Evolutionary conservation across 2,329 filamentous ascomycete species (phyloP).

Genomic region (Fusarium cyanostomum): DNA sequence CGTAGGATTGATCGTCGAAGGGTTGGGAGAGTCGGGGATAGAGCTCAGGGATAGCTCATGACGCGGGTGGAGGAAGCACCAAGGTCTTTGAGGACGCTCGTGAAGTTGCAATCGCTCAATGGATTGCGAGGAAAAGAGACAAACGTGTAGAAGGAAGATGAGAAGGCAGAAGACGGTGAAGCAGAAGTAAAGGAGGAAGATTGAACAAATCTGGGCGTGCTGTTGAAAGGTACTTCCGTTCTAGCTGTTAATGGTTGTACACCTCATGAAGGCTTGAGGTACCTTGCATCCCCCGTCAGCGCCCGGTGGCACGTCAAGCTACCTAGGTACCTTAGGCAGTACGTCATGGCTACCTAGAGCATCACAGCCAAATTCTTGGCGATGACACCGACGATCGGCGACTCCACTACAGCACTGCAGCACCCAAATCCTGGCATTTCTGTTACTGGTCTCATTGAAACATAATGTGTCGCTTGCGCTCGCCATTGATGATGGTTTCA

Average conservation of each 20-base stretch:
- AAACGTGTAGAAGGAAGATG: neutral
- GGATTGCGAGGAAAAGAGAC: neutral
- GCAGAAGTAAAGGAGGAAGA: neutral
- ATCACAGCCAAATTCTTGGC: constrained; percentile 35
- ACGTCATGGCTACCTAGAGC: constrained; percentile 35
- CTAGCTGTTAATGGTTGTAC: constrained; percentile 17
- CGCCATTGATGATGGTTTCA: constrained; percentile 9
- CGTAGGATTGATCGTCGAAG: constrained; percentile 6
- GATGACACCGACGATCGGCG: constrained; percentile 28
- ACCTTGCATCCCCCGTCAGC: constrained; percentile 6
- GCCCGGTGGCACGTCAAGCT: neutral
- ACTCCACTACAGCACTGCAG: constrained; percentile 22
- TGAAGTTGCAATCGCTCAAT: constrained; percentile 14
- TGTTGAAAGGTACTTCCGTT: neutral
- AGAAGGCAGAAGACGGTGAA: neutral
- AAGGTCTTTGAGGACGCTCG: constrained; percentile 1
- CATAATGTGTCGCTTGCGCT: neutral
- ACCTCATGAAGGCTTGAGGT: constrained; percentile 11
- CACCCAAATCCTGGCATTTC: constrained; percentile 3
- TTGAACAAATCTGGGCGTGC: neutral
- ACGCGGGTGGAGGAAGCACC: constrained; percentile 5
- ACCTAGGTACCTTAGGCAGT: too few species aligned
- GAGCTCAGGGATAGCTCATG: constrained; percentile 21
- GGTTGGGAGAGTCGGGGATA: neutral
- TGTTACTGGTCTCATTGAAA: neutral